A percentile compares a stretch with the other conserved stretches of the same genome.
These are phyloP conservation scores for Trichoderma atroviride DNA, from an alignment of 2,329 filamentous ascomycete species.

Conservation along the genomic window DNA sequence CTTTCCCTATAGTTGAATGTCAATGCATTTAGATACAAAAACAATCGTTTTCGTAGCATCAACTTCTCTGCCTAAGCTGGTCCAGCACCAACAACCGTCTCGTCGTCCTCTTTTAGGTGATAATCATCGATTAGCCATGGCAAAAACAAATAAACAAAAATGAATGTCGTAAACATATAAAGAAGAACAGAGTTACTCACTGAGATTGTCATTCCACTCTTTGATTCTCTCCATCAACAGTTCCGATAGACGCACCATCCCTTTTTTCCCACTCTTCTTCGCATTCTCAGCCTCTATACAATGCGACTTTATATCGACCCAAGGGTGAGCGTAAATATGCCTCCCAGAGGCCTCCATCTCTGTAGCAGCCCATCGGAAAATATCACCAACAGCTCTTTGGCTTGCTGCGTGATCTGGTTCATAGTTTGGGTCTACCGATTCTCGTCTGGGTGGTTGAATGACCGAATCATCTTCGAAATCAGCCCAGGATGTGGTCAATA, in stretches of 20 bases:
- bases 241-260: neutral
- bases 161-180: neutral
- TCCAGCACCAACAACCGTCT: neutral
- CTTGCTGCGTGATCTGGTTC: neutral
- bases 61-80: neutral
- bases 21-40: neutral
- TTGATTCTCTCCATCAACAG: conserved; percentile 4
- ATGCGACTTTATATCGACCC: conserved; percentile 1
- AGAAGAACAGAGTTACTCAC: neutral
- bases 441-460: neutral
- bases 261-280: neutral
- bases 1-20: neutral
- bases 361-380: conserved; percentile 14
- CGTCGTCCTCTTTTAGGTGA: neutral
- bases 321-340: conserved; percentile 17
- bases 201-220: neutral
- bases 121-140: neutral
- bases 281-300: neutral
- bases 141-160: neutral
- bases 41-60: no score
- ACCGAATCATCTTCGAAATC: neutral
- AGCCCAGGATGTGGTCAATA: neutral
- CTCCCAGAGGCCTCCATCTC: conserved; percentile 10
- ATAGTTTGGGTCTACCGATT: neutral
- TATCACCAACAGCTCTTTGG: conserved; percentile 12